These are phyloP conservation scores for Epichloe gansuensis DNA, from an alignment of 2,329 filamentous ascomycete genomes.

Conservation along the genomic window DNA sequence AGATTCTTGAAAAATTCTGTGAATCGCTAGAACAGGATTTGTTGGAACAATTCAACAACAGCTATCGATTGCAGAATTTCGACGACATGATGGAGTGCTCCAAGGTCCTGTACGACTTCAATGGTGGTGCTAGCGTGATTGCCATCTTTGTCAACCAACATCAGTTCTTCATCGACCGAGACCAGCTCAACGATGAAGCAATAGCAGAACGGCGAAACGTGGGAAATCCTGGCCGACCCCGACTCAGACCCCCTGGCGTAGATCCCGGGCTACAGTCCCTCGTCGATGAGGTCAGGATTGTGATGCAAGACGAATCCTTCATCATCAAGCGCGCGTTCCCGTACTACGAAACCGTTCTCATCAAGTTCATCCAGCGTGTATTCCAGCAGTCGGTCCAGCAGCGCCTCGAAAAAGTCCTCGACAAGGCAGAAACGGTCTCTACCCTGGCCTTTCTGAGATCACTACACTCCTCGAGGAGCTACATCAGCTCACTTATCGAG, in stretches of 20 bases:
- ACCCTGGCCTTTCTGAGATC: constrained; percentile 84
- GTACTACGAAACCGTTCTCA: constrained; percentile 86
- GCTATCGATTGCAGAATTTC: constrained; percentile 88
- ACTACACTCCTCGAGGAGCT: constrained; percentile 79
- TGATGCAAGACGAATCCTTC: constrained; percentile 92
- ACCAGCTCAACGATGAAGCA: constrained; percentile 81
- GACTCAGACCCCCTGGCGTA: constrained; percentile 85
- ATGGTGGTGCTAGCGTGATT: constrained; percentile 88
- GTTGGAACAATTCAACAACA: constrained; percentile 92
- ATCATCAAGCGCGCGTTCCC: constrained; percentile 96
- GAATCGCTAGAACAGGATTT: constrained; percentile 93
- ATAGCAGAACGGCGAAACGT: constrained; percentile 64
- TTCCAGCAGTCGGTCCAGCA: constrained; percentile 99
- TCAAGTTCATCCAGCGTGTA: constrained; percentile 85
- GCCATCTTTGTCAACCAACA: constrained; percentile 97
- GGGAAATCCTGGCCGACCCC: constrained; percentile 89
- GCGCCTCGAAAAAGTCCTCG: constrained; percentile 84
- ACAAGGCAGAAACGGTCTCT: constrained; percentile 86
- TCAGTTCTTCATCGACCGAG: constrained; percentile 96
- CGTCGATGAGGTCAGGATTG: constrained; percentile 85
- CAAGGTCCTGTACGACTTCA: constrained; percentile 88
- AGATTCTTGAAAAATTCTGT: constrained; percentile 92
- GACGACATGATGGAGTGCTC: constrained; percentile 98
- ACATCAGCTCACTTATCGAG: constrained; percentile 78
- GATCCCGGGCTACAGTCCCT: constrained; percentile 87